Evolutionary conservation across 768 basidiomycete genomes (phyloP), one percentile per base, ranked within the genome.

Genomic region (Lactarius hengduanensis): DNA sequence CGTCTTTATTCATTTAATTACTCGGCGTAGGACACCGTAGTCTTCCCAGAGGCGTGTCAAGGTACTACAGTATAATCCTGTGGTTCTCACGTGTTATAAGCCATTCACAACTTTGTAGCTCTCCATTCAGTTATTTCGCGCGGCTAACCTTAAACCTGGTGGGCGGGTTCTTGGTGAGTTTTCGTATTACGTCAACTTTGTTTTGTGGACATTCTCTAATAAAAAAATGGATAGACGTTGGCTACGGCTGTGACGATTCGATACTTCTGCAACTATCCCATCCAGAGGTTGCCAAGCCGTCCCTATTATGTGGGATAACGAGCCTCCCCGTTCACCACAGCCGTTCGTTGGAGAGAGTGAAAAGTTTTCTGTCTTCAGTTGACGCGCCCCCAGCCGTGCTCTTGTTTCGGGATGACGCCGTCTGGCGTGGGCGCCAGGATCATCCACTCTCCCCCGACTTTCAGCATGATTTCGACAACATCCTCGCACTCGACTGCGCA

Each of bases 191-290:
- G 38, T 40, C 6, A 16, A 11, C 38, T 40, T 22, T n/a, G n/a
- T 45, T n/a, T 6, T 50, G 41, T 30, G 18, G 45, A 40, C 10
- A 53, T 62, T 64, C 36, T 15, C 66, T 32, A 57, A 26, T n/a
- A 26, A 26, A 26, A 26, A 64, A 47, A 22, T n/a, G 11, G 56
- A 26, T 65, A 89, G 87, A 90, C 72, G 85, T 89, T n/a, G 89
- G 88, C 16, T 82, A 87, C 71, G 88, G 86, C 50, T 86, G 82
- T 30, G 88, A 88, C 53, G 87, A 88, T 75, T 89, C 87, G 1
- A 76, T 89, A 28, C 72, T 88, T 26, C 71, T 88, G 41, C 80
- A 86, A 18, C 77, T 87, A 32, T 77, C 78, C 5, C 77, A 83
- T 64, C 77, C 79, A 16, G 71, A 75, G 0, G 74, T 84, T 28